A percentile compares a stretch with the other conserved stretches of the same genome.
Evolutionary conservation across 2,329 filamentous ascomycete species (phyloP).

Genomic region (Colletotrichum sp.): DNA sequence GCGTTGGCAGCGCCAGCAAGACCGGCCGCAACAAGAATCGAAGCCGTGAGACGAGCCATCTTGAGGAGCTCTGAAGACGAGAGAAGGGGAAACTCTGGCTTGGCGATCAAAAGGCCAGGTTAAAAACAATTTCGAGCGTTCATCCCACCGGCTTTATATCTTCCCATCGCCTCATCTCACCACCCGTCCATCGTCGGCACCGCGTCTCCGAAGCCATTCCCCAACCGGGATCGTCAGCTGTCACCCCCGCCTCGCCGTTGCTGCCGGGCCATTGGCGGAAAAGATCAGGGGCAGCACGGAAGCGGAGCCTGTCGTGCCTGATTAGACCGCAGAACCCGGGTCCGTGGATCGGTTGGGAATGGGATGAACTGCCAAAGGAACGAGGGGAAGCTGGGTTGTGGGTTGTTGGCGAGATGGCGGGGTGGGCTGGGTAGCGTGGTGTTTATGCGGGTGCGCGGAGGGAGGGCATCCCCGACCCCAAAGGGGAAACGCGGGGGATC

Average conservation of each 20-base stretch:
- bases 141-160: background rate
- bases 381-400: background rate
- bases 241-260: background rate
- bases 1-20: background rate
- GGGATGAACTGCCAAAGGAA: background rate
- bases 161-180: background rate
- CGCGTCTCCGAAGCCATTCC: background rate
- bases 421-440: background rate
- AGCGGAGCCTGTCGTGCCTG: background rate
- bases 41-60: slow-evolving; percentile 9
- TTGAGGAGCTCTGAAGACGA: background rate
- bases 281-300: background rate
- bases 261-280: background rate
- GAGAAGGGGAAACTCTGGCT: background rate
- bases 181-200: background rate
- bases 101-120: background rate
- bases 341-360: background rate
- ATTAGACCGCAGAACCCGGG: background rate
- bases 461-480: slow-evolving; percentile 19
- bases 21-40: background rate
- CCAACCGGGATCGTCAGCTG: background rate
- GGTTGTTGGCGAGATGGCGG: background rate
- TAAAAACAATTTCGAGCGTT: background rate
- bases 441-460: slow-evolving; percentile 20
- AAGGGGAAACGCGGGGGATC: slow-evolving; percentile 2